Percentiles rank a stretch among this genome's conserved stretches.
These are phyloP conservation scores for Cutaneotrichosporon cavernicola DNA, from an alignment of 1,284 basidiomycete species.

Conservation along the genomic window DNA sequence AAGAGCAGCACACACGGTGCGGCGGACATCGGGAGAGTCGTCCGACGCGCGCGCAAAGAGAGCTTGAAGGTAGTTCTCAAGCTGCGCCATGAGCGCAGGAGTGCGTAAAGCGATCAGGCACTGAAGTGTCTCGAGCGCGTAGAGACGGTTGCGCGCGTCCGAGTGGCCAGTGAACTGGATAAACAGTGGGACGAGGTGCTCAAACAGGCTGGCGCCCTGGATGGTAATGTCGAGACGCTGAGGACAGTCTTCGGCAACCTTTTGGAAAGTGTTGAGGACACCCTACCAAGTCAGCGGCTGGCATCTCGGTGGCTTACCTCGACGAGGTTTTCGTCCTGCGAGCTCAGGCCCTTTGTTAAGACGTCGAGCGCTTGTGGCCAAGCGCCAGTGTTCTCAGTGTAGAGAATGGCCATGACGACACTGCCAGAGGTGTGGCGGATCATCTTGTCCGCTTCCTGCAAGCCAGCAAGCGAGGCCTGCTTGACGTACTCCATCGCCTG, in stretches of 20 bases:
- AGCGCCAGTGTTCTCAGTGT: conserved; percentile 76
- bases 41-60: conserved; percentile 95
- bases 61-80: conserved; percentile 87
- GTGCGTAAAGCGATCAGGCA: conserved; percentile 84
- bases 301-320: conserved; percentile 64
- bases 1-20: conserved; percentile 93
- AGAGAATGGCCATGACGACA: conserved; percentile 82
- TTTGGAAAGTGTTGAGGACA: conserved; percentile 90
- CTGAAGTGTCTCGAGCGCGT: conserved; percentile 89
- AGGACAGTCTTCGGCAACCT: conserved; percentile 95
- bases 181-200: conserved; percentile 95
- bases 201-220: conserved; percentile 74
- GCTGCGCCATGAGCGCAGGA: conserved; percentile 80
- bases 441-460: conserved; percentile 75
- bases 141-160: conserved; percentile 74
- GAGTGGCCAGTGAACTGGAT: conserved; percentile 75
- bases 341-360: conserved; percentile 74
- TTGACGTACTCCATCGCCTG: conserved; percentile 74
- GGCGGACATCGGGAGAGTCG: conserved; percentile 85
- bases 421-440: conserved; percentile 88
- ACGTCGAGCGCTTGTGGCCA: conserved; percentile 90
- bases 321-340: conserved; percentile 68
- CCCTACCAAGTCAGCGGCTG: conserved; percentile 59
- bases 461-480: conserved; percentile 72
- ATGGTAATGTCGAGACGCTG: conserved; percentile 92